These are phyloP conservation scores for Plasmopara halstedii DNA, from an alignment of 352 stramenopile genomes.

Conservation along the genomic window DNA sequence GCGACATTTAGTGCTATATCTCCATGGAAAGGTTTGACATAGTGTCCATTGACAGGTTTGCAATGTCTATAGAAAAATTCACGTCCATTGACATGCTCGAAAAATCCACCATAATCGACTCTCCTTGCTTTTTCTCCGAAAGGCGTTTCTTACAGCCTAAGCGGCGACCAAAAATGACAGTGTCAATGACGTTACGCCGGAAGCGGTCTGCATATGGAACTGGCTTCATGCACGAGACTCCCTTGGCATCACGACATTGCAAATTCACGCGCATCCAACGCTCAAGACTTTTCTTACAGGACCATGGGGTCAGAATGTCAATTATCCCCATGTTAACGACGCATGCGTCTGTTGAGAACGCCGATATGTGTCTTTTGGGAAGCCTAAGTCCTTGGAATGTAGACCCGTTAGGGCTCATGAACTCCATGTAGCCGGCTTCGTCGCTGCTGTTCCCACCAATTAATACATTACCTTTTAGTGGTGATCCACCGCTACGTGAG, in stretches of 20 bases:
- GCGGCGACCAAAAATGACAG: conserved; percentile 67
- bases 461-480: conserved; percentile 29
- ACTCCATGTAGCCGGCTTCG: conserved; percentile 50
- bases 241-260: conserved; percentile 64
- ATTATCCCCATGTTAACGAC: conserved; percentile 96
- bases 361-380: conserved; percentile 20
- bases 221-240: conserved; percentile 81
- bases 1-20: conserved; percentile 20
- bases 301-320: conserved; percentile 96
- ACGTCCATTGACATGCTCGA: conserved; percentile 46
- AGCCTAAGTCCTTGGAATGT: conserved; percentile 22
- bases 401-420: conserved; percentile 35
- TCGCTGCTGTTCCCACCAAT: conserved; percentile 24
- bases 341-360: conserved; percentile 56
- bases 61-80: conserved; percentile 32
- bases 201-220: conserved; percentile 79
- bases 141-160: conserved; percentile 26
- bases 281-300: conserved; percentile 89
- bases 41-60: conserved; percentile 29
- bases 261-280: conserved; percentile 77
- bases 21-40: conserved; percentile 46
- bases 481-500: conserved; percentile 21
- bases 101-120: conserved; percentile 83
- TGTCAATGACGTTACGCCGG: conserved; percentile 76
- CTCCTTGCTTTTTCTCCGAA: conserved; percentile 30